Percentiles rank a stretch among this genome's conserved stretches.
Evolutionary conservation across 164 flowering plant genomes (phyloP).

Genomic region (Amborella trichopoda): DNA sequence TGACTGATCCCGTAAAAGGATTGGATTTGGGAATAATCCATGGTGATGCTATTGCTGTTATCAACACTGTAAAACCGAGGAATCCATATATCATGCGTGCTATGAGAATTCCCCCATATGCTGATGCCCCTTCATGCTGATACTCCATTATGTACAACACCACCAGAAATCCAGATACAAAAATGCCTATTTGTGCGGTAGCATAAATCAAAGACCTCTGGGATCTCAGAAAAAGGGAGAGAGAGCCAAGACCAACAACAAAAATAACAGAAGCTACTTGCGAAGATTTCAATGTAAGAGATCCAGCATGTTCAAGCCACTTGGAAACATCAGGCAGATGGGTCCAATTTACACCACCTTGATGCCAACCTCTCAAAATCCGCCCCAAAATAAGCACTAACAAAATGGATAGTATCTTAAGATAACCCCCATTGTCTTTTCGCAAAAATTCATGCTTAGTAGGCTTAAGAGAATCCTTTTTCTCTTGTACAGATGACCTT

Average conservation of each 20-base stretch:
- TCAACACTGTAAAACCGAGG: conserved; percentile 23
- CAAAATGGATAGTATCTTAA: conserved; percentile 21
- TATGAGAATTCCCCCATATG: conserved; percentile 24
- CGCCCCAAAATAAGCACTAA: conserved; percentile 62
- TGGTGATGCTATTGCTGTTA: conserved; percentile 32
- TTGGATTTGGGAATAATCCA: conserved; percentile 45
- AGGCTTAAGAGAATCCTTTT: too few relatives aligned
- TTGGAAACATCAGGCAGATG: conserved; percentile 88
- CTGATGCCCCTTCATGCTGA: conserved; percentile 17
- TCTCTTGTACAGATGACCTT: too few relatives aligned
- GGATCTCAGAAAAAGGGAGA: conserved; percentile 18
- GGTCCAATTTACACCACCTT: conserved; percentile 98
- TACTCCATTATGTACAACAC: conserved; percentile 27
- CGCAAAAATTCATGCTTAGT: too few relatives aligned
- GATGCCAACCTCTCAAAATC: conserved; percentile 93
- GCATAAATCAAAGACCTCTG: conserved; percentile 16
- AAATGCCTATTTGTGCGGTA: conserved; percentile 24
- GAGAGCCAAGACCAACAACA: conserved; percentile 27
- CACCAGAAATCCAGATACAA: conserved; percentile 36
- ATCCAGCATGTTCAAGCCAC: conserved; percentile 61
- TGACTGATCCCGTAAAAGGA: conserved; percentile 4
- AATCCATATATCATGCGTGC: conserved; percentile 42
- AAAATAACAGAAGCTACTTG: conserved; percentile 37
- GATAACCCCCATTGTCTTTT: too few relatives aligned
- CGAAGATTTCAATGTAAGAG: conserved; percentile 20